These are phyloP conservation scores for Tetrahymena malaccensis DNA, from an alignment of 73 alveolate species.

Conservation along the genomic window DNA sequence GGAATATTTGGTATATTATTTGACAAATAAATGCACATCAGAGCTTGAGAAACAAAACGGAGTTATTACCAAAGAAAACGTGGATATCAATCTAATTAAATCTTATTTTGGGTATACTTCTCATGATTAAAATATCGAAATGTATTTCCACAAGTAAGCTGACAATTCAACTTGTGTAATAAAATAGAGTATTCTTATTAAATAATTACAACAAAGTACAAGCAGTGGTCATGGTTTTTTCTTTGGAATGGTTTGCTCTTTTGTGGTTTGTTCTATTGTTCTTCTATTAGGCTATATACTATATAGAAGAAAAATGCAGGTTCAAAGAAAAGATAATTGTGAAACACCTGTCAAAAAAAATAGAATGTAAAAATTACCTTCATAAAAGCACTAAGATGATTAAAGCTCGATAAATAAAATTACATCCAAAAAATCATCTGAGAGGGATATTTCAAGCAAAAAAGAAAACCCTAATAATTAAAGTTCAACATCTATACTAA, in stretches of 20 bases:
- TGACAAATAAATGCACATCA: not conserved
- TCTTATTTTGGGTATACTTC: not conserved
- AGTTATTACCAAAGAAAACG: not conserved
- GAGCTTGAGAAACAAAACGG: not conserved
- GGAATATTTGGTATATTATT: not conserved
- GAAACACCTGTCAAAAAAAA: not conserved
- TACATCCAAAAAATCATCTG: not conserved
- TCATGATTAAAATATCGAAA: not conserved
- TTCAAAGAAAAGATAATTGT: not conserved
- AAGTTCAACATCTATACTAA: not conserved
- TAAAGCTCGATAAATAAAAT: not conserved
- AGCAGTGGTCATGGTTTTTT: not conserved
- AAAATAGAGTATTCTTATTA: not conserved
- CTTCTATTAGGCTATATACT: not conserved
- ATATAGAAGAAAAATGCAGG: not conserved
- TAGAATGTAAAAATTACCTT: not conserved
- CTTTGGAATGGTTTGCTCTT: not conserved
- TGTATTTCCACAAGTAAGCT: not conserved
- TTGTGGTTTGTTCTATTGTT: not conserved
- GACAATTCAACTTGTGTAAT: not conserved
- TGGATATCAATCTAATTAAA: not conserved
- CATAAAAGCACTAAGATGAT: not conserved
- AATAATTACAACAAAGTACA: not conserved
- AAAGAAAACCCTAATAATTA: not conserved
- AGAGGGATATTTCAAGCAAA: not conserved